A percentile compares a stretch with the other conserved stretches of the same genome.
Conservation (phyloP, 2,329 filamentous ascomycete species). For the Fusarium camptoceras region DNA sequence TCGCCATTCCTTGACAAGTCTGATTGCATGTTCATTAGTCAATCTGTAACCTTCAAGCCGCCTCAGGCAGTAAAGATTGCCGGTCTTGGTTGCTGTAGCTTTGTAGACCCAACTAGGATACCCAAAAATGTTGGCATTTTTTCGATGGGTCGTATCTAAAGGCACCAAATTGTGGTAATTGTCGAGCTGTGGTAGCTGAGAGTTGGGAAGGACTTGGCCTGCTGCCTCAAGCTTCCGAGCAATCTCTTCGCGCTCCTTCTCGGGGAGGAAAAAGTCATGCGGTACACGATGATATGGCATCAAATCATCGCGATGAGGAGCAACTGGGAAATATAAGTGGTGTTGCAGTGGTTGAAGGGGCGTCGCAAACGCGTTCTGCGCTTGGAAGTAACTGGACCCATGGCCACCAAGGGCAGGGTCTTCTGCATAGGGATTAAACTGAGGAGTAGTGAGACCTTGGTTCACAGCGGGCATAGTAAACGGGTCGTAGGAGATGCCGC, state of each 20-base stretch:
- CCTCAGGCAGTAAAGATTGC: conserved; percentile 86
- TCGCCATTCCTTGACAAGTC: conserved; percentile 89
- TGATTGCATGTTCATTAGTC: conserved; percentile 89
- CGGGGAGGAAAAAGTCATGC: conserved; percentile 92
- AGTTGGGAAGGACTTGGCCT: conserved; percentile 82
- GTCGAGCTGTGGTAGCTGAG: conserved; percentile 82
- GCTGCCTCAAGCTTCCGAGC: conserved; percentile 90
- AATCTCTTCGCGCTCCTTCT: conserved; percentile 86
- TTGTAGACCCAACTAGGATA: conserved; percentile 97
- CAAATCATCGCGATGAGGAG: conserved; percentile 83
- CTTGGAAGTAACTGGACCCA: conserved; percentile 74
- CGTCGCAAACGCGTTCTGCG: conserved; percentile 63
- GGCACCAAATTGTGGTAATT: conserved; percentile 94
- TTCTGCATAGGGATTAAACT: conserved; percentile 82
- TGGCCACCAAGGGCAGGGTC: conserved; percentile 71
- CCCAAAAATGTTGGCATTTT: conserved; percentile 82
- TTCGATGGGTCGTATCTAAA: conserved; percentile 83
- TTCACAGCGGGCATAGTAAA: conserved; percentile 70
- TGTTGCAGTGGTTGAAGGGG: conserved; percentile 80
- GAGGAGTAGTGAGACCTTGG: conserved; percentile 63
- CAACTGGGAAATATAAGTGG: conserved; percentile 90
- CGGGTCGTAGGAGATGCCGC: conserved; percentile 65
- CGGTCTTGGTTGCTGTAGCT: conserved; percentile 88
- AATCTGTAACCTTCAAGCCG: conserved; percentile 90
- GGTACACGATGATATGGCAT: conserved; percentile 86